Conservation (phyloP, 257 asterid species). For the Fraxinus excelsior region DNA sequence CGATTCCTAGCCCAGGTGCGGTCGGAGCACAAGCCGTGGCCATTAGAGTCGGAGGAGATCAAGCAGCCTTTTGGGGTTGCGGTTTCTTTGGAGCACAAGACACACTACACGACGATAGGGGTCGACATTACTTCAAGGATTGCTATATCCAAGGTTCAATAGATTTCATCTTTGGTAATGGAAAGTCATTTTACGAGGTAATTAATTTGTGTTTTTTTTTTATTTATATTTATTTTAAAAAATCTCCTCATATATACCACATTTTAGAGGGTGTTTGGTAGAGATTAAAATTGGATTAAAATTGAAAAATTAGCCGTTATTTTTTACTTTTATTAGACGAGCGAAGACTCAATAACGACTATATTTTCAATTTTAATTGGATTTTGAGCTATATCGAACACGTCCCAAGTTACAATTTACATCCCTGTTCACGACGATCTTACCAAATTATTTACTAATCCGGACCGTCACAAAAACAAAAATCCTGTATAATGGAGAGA, state of each 20-base stretch:
- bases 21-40: constrained; percentile 96
- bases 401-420: not conserved
- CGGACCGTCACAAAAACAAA: too few species aligned
- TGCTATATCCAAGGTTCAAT: constrained; percentile 97
- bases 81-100: constrained; percentile 98
- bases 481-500: too few species aligned
- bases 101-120: constrained; percentile 87
- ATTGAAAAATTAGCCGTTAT: too few species aligned
- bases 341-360: too few species aligned
- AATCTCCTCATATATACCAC: not conserved
- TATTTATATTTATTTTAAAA: not conserved
- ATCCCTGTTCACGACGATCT: too few species aligned
- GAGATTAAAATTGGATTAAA: too few species aligned
- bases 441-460: too few species aligned
- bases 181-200: constrained; percentile 84
- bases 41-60: constrained; percentile 71
- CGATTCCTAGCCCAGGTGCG: constrained; percentile 74
- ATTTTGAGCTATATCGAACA: too few species aligned
- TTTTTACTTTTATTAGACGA: too few species aligned
- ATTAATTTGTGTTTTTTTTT: not conserved
- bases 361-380: too few species aligned
- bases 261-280: too few species aligned
- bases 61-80: constrained; percentile 88
- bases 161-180: constrained; percentile 90
- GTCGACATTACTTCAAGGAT: constrained; percentile 88